A percentile compares a stretch with the other conserved stretches of the same genome.
phyloP scores from a whole-genome alignment of 208 protist species.

The Leishmania guyanensis region DNA sequence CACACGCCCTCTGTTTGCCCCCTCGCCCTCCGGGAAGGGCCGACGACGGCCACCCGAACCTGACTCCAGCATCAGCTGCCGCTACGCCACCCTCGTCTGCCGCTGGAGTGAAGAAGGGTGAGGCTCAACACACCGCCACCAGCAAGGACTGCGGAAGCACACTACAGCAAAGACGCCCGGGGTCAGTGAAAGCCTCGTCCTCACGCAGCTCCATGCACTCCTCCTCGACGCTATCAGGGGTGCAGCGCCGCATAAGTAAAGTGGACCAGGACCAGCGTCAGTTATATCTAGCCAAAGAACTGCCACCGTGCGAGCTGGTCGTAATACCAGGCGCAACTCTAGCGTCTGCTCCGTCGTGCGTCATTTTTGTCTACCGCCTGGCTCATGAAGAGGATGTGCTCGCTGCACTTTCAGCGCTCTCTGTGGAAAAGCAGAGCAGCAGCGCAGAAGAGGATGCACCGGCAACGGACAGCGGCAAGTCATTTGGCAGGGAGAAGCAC shows the following conservation, averaged over 20 bases:
- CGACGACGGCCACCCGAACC: background rate
- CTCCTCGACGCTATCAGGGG: background rate
- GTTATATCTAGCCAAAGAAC: conserved; percentile 22
- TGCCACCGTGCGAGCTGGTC: conserved; percentile 36
- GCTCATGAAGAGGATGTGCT: conserved; percentile 40
- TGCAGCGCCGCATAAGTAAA: conserved; percentile 1
- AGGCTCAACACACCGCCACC: background rate
- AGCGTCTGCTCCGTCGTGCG: conserved; percentile 2
- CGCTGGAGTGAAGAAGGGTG: conserved; percentile 1
- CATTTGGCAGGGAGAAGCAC: conserved; percentile 2
- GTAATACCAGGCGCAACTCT: background rate
- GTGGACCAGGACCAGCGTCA: conserved; percentile 13
- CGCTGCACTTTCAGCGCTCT: conserved; percentile 6
- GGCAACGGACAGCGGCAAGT: background rate
- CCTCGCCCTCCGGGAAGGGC: background rate
- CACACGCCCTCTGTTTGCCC: background rate
- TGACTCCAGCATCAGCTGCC: background rate
- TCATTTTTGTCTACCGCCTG: conserved; percentile 57
- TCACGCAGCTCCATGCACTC: background rate
- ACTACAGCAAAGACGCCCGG: background rate
- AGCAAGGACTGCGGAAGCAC: background rate
- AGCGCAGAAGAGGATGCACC: background rate
- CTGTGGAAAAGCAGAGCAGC: background rate
- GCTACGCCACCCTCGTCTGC: background rate
- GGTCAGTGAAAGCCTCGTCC: background rate